Percentiles rank a stretch among this genome's conserved stretches.
Evolutionary conservation across 2,329 filamentous ascomycete species (phyloP).

Genomic region (Teratosphaeria zuluensis): DNA sequence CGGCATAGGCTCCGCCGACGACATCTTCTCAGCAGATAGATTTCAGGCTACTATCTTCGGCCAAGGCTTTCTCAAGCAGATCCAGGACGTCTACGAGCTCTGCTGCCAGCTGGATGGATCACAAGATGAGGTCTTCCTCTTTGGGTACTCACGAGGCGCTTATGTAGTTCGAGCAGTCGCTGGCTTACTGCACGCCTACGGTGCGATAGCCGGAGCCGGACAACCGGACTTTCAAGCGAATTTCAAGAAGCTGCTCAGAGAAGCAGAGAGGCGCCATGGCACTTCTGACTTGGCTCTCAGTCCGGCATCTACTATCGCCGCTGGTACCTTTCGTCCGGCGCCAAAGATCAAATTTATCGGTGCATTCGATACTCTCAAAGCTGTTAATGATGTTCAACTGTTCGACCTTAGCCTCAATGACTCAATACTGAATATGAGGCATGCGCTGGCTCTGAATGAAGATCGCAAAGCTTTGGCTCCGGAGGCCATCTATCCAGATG

Average conservation of each 20-base stretch:
- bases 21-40: conserved; percentile 8
- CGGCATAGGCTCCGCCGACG: conserved; percentile 11
- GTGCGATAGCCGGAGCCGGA: conserved; percentile 16
- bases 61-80: conserved; percentile 12
- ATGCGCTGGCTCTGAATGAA: conserved; percentile 33
- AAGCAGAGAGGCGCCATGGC: conserved; percentile 6
- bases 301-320: conserved; percentile 9
- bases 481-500: conserved; percentile 17
- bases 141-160: conserved; percentile 32
- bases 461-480: conserved; percentile 20
- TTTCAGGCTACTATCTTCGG: conserved; percentile 10
- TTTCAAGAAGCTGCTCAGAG: conserved; percentile 20
- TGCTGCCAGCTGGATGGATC: conserved; percentile 11
- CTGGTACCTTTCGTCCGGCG: conserved; percentile 10
- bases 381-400: conserved; percentile 15
- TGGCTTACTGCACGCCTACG: conserved; percentile 29
- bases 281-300: conserved; percentile 3
- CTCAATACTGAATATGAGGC: conserved; percentile 28
- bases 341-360: conserved; percentile 32
- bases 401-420: conserved; percentile 26
- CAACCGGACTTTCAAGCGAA: conserved; percentile 18
- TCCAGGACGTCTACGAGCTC: conserved; percentile 16
- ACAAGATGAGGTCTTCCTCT: conserved; percentile 32
- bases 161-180: conserved; percentile 33
- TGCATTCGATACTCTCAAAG: conserved; percentile 29